phyloP scores from a whole-genome alignment of 1,139 yeast species.

The Geotrichum restrictum region DNA sequence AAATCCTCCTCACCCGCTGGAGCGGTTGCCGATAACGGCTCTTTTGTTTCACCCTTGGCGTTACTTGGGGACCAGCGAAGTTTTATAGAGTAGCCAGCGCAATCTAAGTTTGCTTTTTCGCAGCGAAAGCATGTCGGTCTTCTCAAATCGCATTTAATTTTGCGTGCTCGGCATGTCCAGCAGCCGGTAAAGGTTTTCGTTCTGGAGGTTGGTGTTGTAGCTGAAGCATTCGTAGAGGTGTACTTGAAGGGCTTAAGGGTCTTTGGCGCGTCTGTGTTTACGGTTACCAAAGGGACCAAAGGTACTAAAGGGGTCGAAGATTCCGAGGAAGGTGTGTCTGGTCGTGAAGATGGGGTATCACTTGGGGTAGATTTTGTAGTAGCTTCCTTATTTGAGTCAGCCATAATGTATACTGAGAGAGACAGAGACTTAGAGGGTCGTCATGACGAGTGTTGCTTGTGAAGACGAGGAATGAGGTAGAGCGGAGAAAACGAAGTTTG shows the following conservation, averaged over 20 bases:
- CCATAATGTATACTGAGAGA: conserved; percentile 2
- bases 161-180: conserved; percentile 58
- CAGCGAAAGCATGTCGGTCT: conserved; percentile 55
- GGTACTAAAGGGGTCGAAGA: background rate
- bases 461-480: too few relatives aligned
- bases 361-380: background rate
- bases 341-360: background rate
- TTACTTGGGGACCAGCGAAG: conserved; percentile 60
- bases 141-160: conserved; percentile 56
- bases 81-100: conserved; percentile 81
- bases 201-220: conserved; percentile 24
- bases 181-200: conserved; percentile 58
- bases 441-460: too few relatives aligned
- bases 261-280: background rate
- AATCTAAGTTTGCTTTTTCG: conserved; percentile 52
- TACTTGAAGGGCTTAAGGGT: background rate
- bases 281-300: background rate
- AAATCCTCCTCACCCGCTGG: conserved; percentile 42
- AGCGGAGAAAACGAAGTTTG: background rate
- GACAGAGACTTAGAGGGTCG: background rate
- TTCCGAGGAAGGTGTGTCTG: conserved; percentile 1
- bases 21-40: conserved; percentile 21
- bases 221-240: conserved; percentile 1
- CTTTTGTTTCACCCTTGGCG: conserved; percentile 27
- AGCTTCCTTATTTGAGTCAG: conserved; percentile 2